Base-by-base conservation (phyloP, 2,329 filamentous ascomycete genomes). In the Diaporthe australafricana region DNA sequence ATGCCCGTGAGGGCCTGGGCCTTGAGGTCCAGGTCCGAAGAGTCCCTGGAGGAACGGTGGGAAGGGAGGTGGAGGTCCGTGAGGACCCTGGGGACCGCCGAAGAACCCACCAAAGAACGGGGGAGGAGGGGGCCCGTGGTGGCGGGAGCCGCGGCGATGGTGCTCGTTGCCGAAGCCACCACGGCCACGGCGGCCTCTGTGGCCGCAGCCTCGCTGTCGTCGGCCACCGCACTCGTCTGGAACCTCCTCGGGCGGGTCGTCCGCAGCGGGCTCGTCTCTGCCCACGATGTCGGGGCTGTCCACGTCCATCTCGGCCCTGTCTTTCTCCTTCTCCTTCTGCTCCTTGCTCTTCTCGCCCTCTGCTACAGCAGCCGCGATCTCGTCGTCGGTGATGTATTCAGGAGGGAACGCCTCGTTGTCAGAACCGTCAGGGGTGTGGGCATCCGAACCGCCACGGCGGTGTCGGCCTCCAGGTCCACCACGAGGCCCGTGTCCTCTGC, bases 221-320 rank as follows among this genome's bases (percentile, higher is more conserved):
- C 72, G 72, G 38, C 70, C 68, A 32, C 55, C 48, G 16, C 14
- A 8, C 20, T 72, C 52, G 25, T 68, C 48, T 30, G 76, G 76
- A 14, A 73, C 65, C 56, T 75, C 72, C 75, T 78, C 76, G 20
- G 76, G 77, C 8, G 75, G 73, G 38, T 80, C 79, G 9, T 78
- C 80, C 25, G 53, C 55, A 30, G 42, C 47, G 4, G 53, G 66
- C 2, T 80, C 75, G 1, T 77, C 77, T 40, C 75, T 74, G 75
- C 77, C 70, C 63, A 80, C 82, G 27, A 83, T 81, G 55, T 82
- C 80, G 22, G 77, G 76, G 53, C 78, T 75, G 63, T 66, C 71
- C 74, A 65, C 42, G 12, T 65, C 60, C 60, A 48, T 50, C 30
- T 65, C 27, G 27, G 73, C 74, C 69, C 70, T 65, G 38, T 74